Base-by-base conservation (phyloP, 331 rosid genomes). In the Phaseolus coccineus region DNA sequence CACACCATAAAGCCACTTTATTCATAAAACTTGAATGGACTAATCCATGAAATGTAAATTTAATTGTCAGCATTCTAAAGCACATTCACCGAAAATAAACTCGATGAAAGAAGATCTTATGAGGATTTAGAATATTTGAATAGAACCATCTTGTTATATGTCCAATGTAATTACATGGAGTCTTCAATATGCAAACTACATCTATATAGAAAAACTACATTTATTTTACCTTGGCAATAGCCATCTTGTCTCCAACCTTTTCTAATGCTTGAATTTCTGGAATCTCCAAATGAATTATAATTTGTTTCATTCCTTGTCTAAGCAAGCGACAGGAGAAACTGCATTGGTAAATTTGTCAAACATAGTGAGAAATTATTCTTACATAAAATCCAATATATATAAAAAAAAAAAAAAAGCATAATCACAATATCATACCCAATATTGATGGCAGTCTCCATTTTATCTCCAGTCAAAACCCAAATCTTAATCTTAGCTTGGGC, bases 401-500 rank as follows among this genome's bases (percentile, higher is more conserved):
- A 19, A 48, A 35, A 35, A 4, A 35, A 4, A 19, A 19, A 31
- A 58, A 74, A 62, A 63, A 15, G 31, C 24, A 82, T 63, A 47
- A 58, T 31, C 58, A 59, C 35, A 76, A 62, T 76, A 82, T 63
- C 66, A 62, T 92, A 94, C 98, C 99, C 99, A 55, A 96, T 96
- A 81, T 96, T 96, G 80, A 93, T 90, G 84, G 99, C 99, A 73
- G 99, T 96, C 88, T 96, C 99, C 98, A 96, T 91, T 88, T 96
- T 96, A 83, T 96, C 99, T 70, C 99, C 99, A 4, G 99, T 96
- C 87, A 96, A 90, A 79, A 96, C 97, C 99, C 99, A 96, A 77
- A 96, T 93, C 87, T 96, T 96, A 76, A 96, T 96, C 84, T 94
- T 93, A 52, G 99, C 98, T 82, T 87, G 93, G 69, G 99, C 93